Conservation (phyloP, 768 basidiomycete genomes). For the Suillus variegatus region DNA sequence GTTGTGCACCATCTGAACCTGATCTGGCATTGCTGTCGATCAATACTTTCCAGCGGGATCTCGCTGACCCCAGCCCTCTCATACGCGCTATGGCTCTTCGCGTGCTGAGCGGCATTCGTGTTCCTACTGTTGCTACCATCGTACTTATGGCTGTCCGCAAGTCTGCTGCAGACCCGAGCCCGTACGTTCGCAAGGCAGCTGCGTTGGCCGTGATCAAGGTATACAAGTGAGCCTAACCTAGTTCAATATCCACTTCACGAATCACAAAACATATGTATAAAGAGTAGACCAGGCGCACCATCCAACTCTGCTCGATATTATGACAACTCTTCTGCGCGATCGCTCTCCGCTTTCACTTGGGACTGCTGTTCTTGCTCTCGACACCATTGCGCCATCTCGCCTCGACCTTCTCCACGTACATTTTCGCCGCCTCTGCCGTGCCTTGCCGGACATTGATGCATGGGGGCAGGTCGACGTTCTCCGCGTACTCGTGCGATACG, state of each 20-base stretch:
- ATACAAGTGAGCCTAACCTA: conserved; percentile 57
- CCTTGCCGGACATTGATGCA: conserved; percentile 91
- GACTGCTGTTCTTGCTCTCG: conserved; percentile 82
- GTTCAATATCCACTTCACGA: conserved; percentile 7
- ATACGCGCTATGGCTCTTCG: conserved; percentile 96
- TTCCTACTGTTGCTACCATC: conserved; percentile 84
- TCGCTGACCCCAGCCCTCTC: conserved; percentile 88
- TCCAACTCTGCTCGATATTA: conserved; percentile 65
- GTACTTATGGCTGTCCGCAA: conserved; percentile 90
- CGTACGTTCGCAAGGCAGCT: conserved; percentile 92
- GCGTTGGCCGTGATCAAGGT: conserved; percentile 89
- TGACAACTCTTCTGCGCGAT: conserved; percentile 67
- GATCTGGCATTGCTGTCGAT: conserved; percentile 95
- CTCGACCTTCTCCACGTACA: conserved; percentile 88
- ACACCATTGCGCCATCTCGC: conserved; percentile 81
- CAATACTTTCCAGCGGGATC: conserved; percentile 98
- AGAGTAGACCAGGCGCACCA: conserved; percentile 79
- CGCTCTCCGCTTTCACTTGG: conserved; percentile 88
- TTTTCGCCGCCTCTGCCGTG: conserved; percentile 79
- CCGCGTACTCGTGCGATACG: conserved; percentile 79
- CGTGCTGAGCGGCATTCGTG: conserved; percentile 89
- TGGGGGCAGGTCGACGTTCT: conserved; percentile 92
- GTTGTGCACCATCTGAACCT: conserved; percentile 91
- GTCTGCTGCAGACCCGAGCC: conserved; percentile 87
- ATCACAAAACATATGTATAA: conserved; percentile 4